Conservation (phyloP, 2,329 filamentous ascomycete genomes). For the Penicillium frequentans region DNA sequence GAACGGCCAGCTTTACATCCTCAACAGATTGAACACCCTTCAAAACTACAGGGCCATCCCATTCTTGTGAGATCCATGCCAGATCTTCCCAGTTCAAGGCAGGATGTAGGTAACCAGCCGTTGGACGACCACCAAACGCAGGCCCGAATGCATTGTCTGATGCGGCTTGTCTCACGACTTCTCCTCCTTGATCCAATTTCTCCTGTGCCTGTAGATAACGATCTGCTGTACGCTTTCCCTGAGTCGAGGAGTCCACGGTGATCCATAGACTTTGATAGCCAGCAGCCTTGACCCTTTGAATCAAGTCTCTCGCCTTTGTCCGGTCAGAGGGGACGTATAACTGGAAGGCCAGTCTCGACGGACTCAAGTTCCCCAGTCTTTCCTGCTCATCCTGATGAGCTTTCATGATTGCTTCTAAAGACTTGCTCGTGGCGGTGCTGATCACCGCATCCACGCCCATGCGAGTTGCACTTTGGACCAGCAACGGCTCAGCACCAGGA, state of each 20-base stretch:
- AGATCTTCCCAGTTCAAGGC: constrained; percentile 58
- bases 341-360: constrained; percentile 16
- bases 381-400: constrained; percentile 14
- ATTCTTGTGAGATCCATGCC: constrained; percentile 55
- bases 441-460: constrained; percentile 17
- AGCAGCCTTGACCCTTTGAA: constrained; percentile 14
- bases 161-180: constrained; percentile 1
- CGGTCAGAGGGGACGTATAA: constrained; percentile 16
- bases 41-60: constrained; percentile 62
- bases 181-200: constrained; percentile 7
- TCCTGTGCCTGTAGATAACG: constrained; percentile 18
- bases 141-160: constrained; percentile 14
- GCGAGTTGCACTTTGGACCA: constrained; percentile 13
- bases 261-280: constrained; percentile 19
- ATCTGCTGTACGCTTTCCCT: constrained; percentile 19
- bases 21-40: constrained; percentile 55
- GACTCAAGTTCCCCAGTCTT: constrained; percentile 9
- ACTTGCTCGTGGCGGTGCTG: constrained; percentile 17
- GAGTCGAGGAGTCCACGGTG: constrained; percentile 17
- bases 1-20: constrained; percentile 47
- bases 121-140: constrained; percentile 16
- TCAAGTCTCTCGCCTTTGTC: constrained; percentile 10
- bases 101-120: constrained; percentile 15
- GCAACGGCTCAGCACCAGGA: constrained; percentile 14
- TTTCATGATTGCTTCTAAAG: constrained; percentile 19